Conservation (phyloP, 2,329 filamentous ascomycete genomes). For the Aspergillus sergii region DNA sequence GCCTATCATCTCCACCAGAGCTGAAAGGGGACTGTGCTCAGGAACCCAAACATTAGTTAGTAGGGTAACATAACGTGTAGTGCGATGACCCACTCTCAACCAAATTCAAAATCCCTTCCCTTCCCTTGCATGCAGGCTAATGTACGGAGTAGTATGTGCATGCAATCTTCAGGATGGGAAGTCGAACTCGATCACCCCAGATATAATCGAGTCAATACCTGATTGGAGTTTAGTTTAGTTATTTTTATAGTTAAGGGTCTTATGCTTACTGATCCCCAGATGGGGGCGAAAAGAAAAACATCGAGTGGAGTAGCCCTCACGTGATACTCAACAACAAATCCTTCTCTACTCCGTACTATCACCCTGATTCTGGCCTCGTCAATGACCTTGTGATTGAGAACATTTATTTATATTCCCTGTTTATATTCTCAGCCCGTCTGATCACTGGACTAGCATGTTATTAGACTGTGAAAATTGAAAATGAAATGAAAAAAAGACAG, state of each 20-base stretch:
- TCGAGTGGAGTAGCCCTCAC: background rate
- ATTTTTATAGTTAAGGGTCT: background rate
- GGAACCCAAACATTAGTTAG: background rate
- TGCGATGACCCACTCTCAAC: background rate
- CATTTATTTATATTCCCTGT: background rate
- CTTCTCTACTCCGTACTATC: too few relatives aligned
- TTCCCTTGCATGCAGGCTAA: background rate
- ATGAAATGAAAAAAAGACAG: slow-evolving; percentile 12
- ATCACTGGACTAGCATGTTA: background rate
- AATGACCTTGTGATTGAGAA: background rate
- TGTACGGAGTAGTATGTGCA: background rate
- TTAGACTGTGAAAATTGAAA: background rate
- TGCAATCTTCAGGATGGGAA: background rate
- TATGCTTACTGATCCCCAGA: background rate
- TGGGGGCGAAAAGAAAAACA: background rate
- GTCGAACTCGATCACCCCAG: too few relatives aligned
- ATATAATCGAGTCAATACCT: background rate
- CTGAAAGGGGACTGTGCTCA: background rate
- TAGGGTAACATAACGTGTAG: background rate
- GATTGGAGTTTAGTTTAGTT: background rate
- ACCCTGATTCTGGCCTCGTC: too few relatives aligned
- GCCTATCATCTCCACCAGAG: background rate
- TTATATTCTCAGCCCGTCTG: background rate
- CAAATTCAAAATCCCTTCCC: background rate
- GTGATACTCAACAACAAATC: background rate